Evolutionary conservation across 2,329 filamentous ascomycete species (phyloP).

Genomic region (Hymenoscyphus occultus): DNA sequence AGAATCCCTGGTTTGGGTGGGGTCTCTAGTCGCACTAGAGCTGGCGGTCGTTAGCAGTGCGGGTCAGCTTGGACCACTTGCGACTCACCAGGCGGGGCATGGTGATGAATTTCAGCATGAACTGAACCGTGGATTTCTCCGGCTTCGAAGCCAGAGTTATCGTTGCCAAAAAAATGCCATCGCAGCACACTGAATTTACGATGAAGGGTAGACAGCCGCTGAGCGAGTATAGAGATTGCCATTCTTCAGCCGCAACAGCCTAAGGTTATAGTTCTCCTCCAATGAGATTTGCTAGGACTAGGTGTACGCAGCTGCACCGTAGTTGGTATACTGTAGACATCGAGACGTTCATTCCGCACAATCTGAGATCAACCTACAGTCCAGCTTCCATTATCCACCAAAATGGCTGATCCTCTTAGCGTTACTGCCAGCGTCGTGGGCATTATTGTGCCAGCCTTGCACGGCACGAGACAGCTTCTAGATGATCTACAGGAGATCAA

Average conservation of each 20-base stretch:
- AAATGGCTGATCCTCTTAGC: constrained; percentile 33
- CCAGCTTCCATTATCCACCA: constrained; percentile 15
- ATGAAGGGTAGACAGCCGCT: too few relatives aligned
- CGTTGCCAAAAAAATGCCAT: constrained; percentile 23
- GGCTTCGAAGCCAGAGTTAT: constrained; percentile 25
- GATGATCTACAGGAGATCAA: constrained; percentile 36
- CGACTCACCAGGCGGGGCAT: constrained; percentile 27
- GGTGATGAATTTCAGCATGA: constrained; percentile 23
- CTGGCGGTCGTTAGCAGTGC: constrained; percentile 23
- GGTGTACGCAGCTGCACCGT: too few relatives aligned
- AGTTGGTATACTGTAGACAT: too few relatives aligned
- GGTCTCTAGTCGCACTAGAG: constrained; percentile 25
- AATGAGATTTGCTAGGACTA: too few relatives aligned
- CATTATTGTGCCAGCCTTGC: constrained; percentile 34
- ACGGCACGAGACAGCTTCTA: constrained; percentile 35
- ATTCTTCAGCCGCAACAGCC: too few relatives aligned
- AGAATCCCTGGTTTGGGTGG: constrained; percentile 23
- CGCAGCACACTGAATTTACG: constrained; percentile 12
- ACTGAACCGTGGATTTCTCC: constrained; percentile 25
- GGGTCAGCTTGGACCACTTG: constrained; percentile 24
- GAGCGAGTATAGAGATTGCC: too few relatives aligned
- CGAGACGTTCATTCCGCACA: too few relatives aligned
- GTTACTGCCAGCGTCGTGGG: constrained; percentile 35
- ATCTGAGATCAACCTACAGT: neutral
- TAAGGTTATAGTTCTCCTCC: too few relatives aligned